A percentile compares a stretch with the other conserved stretches of the same genome.
Evolutionary conservation across 345 rosid species (phyloP).

Genomic region (Draba incana): DNA sequence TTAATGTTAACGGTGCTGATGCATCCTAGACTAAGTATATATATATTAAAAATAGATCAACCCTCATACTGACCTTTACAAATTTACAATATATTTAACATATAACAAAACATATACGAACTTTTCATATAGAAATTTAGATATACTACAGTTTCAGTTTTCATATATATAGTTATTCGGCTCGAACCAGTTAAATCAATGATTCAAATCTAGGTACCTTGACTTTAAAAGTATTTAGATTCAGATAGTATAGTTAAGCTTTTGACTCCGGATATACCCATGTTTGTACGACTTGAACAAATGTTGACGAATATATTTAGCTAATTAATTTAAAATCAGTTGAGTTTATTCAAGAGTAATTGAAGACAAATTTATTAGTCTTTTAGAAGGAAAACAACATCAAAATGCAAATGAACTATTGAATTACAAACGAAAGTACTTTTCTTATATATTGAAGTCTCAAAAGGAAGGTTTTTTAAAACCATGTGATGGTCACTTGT

Average conservation of each 20-base stretch:
- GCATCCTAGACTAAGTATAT: no score
- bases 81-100: not conserved
- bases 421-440: slow-evolving; percentile 11
- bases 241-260: not conserved
- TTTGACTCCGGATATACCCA: not conserved
- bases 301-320: not conserved
- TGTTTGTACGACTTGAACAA: not conserved
- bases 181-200: not conserved
- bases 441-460: slow-evolving; percentile 6
- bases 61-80: not conserved
- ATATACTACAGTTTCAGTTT: not conserved
- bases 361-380: slow-evolving; percentile 12
- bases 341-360: slow-evolving; percentile 8
- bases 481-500: slow-evolving; percentile 3
- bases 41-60: not conserved
- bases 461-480: not conserved
- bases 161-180: not conserved
- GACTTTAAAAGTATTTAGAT: not conserved
- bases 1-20: no score
- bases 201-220: not conserved
- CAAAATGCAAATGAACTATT: slow-evolving; percentile 1
- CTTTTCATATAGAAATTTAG: not conserved
- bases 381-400: slow-evolving; percentile 22
- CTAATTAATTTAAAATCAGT: not conserved
- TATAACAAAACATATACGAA: not conserved